These are phyloP conservation scores for Asclepias syriaca DNA, from an alignment of 257 asterid genomes.

Conservation along the genomic window DNA sequence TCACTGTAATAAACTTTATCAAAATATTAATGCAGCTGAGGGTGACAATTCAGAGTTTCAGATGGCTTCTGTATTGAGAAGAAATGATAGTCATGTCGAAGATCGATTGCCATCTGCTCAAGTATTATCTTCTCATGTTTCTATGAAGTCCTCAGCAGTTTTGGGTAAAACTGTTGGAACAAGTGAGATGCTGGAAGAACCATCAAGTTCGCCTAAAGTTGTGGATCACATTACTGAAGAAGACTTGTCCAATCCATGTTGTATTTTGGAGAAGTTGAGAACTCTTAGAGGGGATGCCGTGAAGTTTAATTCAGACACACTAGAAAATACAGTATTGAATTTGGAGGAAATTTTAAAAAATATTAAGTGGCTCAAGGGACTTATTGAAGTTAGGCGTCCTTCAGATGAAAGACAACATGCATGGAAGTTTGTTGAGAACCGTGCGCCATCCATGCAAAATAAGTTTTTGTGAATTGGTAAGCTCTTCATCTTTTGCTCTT, in stretches of 20 bases:
- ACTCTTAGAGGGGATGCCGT: constrained; percentile 10
- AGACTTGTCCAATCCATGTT: neutral
- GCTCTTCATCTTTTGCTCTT: neutral
- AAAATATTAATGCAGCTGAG: constrained; percentile 12
- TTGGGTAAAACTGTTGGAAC: constrained; percentile 3
- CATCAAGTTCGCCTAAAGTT: neutral
- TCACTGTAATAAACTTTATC: neutral
- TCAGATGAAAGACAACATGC: constrained; percentile 11
- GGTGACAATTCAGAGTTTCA: neutral
- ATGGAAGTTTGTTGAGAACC: constrained; percentile 29
- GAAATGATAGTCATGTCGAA: neutral
- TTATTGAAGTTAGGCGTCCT: constrained; percentile 14
- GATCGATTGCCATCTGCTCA: neutral
- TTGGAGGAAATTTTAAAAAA: constrained; percentile 27
- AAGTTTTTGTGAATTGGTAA: neutral
- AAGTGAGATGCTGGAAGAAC: neutral
- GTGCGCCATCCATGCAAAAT: constrained; percentile 14
- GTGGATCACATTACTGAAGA: constrained; percentile 7
- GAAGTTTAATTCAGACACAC: constrained; percentile 11
- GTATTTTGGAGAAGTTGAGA: constrained; percentile 12
- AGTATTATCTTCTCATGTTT: neutral
- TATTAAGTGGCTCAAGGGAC: constrained; percentile 25
- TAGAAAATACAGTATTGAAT: constrained; percentile 27
- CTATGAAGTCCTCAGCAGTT: neutral
- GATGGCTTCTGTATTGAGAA: neutral